These are phyloP conservation scores for Spinacia oleracea DNA, from an alignment of 179 eudicot genomes.

Conservation along the genomic window DNA sequence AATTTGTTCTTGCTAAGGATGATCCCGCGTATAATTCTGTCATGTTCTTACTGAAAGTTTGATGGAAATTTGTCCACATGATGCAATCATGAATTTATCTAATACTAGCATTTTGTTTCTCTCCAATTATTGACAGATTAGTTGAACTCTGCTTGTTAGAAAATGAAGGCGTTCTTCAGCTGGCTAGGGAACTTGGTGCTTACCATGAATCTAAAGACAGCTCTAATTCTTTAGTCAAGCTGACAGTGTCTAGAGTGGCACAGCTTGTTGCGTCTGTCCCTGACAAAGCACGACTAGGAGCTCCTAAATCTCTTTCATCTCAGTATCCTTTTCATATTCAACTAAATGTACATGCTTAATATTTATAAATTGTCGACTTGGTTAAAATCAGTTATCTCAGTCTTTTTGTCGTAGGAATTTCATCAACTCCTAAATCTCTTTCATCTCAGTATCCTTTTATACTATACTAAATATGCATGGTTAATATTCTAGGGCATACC, in stretches of 20 bases:
- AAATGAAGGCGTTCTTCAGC: constrained; percentile 57
- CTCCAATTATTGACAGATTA: constrained; percentile 46
- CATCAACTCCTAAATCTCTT: constrained; percentile 61
- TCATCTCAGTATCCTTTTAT: constrained; percentile 85
- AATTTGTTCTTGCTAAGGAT: background rate
- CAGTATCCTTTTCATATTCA: constrained; percentile 70
- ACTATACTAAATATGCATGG: constrained; percentile 3
- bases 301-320: constrained; percentile 73
- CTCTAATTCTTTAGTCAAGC: constrained; percentile 36
- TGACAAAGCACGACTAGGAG: constrained; percentile 66
- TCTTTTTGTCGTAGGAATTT: background rate
- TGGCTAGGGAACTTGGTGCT: constrained; percentile 58
- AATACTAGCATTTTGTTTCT: background rate
- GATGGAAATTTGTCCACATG: background rate
- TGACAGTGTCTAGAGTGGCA: constrained; percentile 48
- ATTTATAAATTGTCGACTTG: background rate
- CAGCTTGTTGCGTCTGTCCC: constrained; percentile 90
- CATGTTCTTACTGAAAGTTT: background rate
- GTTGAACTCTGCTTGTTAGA: constrained; percentile 73
- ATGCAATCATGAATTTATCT: background rate
- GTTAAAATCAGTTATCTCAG: background rate
- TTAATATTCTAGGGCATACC: too few species aligned
- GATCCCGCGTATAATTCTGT: background rate
- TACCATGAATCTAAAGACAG: constrained; percentile 35
- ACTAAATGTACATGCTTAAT: background rate